Base-by-base conservation (phyloP, 805 yeast species). In the Saturnispora mendoncae region DNA sequence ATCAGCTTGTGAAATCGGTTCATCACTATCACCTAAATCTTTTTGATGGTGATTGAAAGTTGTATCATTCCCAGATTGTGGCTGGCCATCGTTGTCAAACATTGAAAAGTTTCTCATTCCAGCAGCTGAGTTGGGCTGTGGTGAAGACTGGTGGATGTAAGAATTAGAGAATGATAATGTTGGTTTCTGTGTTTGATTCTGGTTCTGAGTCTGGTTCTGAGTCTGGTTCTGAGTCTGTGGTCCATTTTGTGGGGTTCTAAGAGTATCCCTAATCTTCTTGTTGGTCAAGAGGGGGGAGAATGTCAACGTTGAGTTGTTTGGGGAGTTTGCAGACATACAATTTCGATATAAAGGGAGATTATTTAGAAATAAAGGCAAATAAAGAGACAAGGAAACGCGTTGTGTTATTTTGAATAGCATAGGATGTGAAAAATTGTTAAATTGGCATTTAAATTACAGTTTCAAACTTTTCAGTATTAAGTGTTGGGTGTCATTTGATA, bases 1-100 rank as follows among this genome's bases (percentile, higher is more conserved):
- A 48, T 90, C 97, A 0, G 88, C 92, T 44, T 84, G 92, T 0
- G 95, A 73, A 31, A 76, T 54, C 5, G 80, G 80, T 39, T 66
- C 44, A 20, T 58, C 59, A 14, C 51, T 54, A 18, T 52, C 58
- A 7, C 32, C 39, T n/a, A n/a, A n/a, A n/a, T n/a, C n/a, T n/a
- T n/a, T n/a, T n/a, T n/a, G n/a, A n/a, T n/a, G n/a, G 26, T 23
- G 26, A 23, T 23, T 23, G 26, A 23, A 23, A 6, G 26, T 23
- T 10, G 26, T 23, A 10, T 23, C 26, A 23, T 23, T 23, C 9
- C 9, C 26, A 13, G 15, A 20, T 8, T 17, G 12, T 39, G 23
- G 8, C 28, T 12, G 6, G 6, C 26, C 26, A 6, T 33, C 42
- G 3, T 18, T 26, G 12, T 39, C 42, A 2, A 34, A 15, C 33